Conservation (phyloP, 345 rosid genomes). For the Gossypioides kirkii region DNA sequence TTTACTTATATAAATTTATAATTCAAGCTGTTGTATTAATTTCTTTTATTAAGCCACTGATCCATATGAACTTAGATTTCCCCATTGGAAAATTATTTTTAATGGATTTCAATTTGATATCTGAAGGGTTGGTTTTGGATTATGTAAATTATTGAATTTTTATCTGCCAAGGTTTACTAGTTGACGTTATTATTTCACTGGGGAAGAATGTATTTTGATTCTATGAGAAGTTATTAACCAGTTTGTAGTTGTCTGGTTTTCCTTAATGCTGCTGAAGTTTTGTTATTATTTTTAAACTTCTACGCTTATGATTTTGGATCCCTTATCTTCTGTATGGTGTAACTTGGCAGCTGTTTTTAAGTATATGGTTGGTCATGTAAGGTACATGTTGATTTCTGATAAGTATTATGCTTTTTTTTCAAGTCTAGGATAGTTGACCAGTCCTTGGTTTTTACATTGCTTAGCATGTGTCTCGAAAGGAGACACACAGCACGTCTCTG, state of each 20-base stretch:
- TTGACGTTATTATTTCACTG: neutral
- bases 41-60: neutral
- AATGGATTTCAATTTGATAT: neutral
- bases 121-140: neutral
- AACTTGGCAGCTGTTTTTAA: neutral
- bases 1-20: neutral
- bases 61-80: neutral
- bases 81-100: neutral
- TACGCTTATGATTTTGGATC: neutral
- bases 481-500: neutral
- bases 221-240: constrained; percentile 3
- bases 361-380: too few species aligned
- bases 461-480: constrained; percentile 3
- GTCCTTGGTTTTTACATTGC: neutral
- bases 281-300: neutral
- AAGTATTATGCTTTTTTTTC: neutral
- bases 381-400: neutral
- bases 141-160: neutral
- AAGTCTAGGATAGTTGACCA: neutral
- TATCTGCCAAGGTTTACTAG: neutral
- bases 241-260: neutral
- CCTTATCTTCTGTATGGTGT: neutral
- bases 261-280: neutral
- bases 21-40: neutral
- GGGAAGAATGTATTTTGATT: too few species aligned